Percentiles rank a stretch among this genome's conserved stretches.
These are phyloP conservation scores for Trichosanthes cucumerina DNA, from an alignment of 306 rosid genomes.

Conservation along the genomic window DNA sequence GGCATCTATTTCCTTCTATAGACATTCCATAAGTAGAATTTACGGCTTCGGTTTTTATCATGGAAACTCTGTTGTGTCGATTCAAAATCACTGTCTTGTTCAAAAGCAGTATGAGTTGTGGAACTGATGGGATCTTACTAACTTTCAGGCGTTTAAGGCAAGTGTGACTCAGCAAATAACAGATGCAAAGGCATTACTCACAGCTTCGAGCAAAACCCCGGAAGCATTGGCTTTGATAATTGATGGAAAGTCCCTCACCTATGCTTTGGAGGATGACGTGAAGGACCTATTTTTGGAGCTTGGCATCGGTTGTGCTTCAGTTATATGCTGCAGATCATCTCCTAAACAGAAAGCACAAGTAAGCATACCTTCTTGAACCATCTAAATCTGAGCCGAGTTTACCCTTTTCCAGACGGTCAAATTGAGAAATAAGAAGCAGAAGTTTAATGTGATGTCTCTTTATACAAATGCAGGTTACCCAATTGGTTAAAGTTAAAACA, in stretches of 20 bases:
- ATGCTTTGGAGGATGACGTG: conserved; percentile 74
- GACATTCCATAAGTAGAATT: background rate
- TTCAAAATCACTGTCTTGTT: background rate
- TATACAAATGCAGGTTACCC: conserved; percentile 48
- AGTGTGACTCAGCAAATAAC: conserved; percentile 53
- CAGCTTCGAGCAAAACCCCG: conserved; percentile 23
- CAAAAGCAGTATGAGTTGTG: background rate
- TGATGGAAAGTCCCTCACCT: conserved; percentile 86
- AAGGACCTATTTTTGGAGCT: conserved; percentile 75
- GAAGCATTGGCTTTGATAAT: conserved; percentile 87
- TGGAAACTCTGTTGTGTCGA: background rate
- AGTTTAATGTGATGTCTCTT: background rate
- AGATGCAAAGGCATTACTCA: conserved; percentile 44
- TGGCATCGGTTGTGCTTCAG: conserved; percentile 91
- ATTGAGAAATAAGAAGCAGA: background rate
- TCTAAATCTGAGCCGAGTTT: background rate
- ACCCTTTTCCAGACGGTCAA: background rate
- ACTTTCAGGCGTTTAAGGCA: conserved; percentile 65
- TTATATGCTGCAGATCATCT: conserved; percentile 95
- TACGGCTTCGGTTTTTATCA: background rate
- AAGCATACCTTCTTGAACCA: conserved; percentile 14
- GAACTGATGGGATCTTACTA: conserved; percentile 18
- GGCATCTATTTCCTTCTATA: no score
- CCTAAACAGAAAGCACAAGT: conserved; percentile 98
- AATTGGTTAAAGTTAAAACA: conserved; percentile 62